Evolutionary conservation across 108 stramenopile species (phyloP).

Genomic region (Mayamaea pseudoterrestris): DNA sequence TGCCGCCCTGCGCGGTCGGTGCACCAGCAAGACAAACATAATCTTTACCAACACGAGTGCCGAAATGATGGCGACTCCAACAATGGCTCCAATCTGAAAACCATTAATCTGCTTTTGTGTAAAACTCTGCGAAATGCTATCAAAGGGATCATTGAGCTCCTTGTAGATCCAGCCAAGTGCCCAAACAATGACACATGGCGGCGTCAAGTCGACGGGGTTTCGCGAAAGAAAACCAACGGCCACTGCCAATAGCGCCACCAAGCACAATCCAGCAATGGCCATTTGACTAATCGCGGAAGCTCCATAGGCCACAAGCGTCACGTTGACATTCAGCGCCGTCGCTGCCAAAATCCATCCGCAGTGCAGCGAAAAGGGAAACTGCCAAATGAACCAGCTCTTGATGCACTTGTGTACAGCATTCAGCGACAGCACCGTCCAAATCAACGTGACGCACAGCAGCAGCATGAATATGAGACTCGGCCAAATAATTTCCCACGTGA

Average conservation of each 20-base stretch:
- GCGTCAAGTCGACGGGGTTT: too few species aligned
- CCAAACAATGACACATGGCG: too few species aligned
- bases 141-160: too few species aligned
- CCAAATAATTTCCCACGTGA: conserved; percentile 45
- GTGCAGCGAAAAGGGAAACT: conserved; percentile 76
- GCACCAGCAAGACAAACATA: too few species aligned
- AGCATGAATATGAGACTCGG: conserved; percentile 47
- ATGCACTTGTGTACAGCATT: neutral
- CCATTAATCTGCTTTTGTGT: too few species aligned
- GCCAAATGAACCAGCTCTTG: conserved; percentile 33
- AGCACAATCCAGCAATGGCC: conserved; percentile 28
- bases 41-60: too few species aligned
- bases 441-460: conserved; percentile 9
- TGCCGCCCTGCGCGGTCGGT: too few species aligned
- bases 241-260: conserved; percentile 35
- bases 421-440: conserved; percentile 4
- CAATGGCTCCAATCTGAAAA: too few species aligned
- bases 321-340: conserved; percentile 58
- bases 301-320: conserved; percentile 33
- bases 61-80: too few species aligned
- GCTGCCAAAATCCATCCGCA: conserved; percentile 79
- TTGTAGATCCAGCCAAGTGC: too few species aligned
- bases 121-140: too few species aligned
- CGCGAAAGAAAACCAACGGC: too few species aligned
- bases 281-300: conserved; percentile 26